Percentiles rank a stretch among this genome's conserved stretches.
Evolutionary conservation across 257 asterid genomes (phyloP).

Genomic region (Avicennia marina): DNA sequence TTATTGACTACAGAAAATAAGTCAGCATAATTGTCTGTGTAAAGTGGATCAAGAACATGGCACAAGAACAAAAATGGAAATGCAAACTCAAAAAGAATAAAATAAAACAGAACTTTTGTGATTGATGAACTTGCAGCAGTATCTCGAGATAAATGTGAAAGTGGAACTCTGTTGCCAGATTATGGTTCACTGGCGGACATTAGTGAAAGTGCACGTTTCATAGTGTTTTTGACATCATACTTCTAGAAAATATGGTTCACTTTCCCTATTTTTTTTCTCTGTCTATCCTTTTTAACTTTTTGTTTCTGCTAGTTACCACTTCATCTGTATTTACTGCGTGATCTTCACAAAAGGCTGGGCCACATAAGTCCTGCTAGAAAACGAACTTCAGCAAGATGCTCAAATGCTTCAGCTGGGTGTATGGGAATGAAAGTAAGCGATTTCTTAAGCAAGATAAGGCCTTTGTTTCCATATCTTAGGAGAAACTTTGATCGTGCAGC

Average conservation of each 20-base stretch:
- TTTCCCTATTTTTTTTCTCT: not conserved
- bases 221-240: slow-evolving; percentile 10
- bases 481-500: slow-evolving; percentile 54
- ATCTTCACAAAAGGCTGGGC: slow-evolving; percentile 72
- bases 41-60: not conserved
- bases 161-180: slow-evolving; percentile 11
- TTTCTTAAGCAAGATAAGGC: slow-evolving; percentile 43
- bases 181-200: not conserved
- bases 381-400: slow-evolving; percentile 35
- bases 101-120: not conserved
- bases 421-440: slow-evolving; percentile 36
- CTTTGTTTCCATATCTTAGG: slow-evolving; percentile 59
- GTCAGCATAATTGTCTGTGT: not conserved
- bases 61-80: not conserved
- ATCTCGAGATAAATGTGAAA: not conserved
- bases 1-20: no score
- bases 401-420: slow-evolving; percentile 34
- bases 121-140: not conserved
- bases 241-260: slow-evolving; percentile 10
- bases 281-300: slow-evolving; percentile 3
- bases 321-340: slow-evolving; percentile 69
- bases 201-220: slow-evolving; percentile 6
- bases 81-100: not conserved
- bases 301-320: slow-evolving; percentile 60
- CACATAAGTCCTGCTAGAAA: slow-evolving; percentile 43